Conservation (phyloP, 2,329 filamentous ascomycete genomes). For the Sporothrix dimorphospora region DNA sequence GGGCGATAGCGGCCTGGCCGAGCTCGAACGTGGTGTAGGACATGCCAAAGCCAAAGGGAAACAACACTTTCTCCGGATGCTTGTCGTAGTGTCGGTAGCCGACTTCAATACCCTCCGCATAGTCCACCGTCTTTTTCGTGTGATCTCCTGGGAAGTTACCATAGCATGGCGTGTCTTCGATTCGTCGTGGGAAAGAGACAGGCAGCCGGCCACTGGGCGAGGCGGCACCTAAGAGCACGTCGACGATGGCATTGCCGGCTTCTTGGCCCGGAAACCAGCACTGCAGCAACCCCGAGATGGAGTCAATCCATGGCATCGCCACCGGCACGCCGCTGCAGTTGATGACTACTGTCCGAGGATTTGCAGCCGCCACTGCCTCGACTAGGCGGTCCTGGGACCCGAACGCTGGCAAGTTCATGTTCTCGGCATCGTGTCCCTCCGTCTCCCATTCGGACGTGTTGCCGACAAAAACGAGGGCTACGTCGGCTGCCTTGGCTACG, state of each 20-base stretch:
- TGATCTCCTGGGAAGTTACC: conserved; percentile 65
- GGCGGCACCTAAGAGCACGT: conserved; percentile 40
- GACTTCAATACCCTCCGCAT: conserved; percentile 79
- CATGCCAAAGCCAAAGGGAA: conserved; percentile 78
- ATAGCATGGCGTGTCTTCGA: conserved; percentile 75
- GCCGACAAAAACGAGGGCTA: conserved; percentile 16
- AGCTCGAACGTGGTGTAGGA: conserved; percentile 17
- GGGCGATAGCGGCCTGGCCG: neutral
- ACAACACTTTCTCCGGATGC: conserved; percentile 56
- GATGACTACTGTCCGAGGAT: conserved; percentile 16
- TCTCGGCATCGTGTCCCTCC: conserved; percentile 9
- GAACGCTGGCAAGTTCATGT: conserved; percentile 8
- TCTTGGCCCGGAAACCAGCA: conserved; percentile 24
- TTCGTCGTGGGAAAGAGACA: conserved; percentile 21
- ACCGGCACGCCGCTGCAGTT: conserved; percentile 22
- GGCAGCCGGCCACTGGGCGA: conserved; percentile 56
- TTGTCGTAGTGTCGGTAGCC: conserved; percentile 84
- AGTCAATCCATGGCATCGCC: conserved; percentile 17
- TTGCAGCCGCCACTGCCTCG: conserved; percentile 6
- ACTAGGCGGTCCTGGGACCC: conserved; percentile 11
- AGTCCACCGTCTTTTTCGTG: conserved; percentile 71
- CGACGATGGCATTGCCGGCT: conserved; percentile 19
- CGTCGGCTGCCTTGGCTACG: conserved; percentile 3
- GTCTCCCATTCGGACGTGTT: conserved; percentile 20
- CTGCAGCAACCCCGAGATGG: conserved; percentile 17